phyloP scores from a whole-genome alignment of 108 stramenopile species.

The Hondaea fermentalgiana region DNA sequence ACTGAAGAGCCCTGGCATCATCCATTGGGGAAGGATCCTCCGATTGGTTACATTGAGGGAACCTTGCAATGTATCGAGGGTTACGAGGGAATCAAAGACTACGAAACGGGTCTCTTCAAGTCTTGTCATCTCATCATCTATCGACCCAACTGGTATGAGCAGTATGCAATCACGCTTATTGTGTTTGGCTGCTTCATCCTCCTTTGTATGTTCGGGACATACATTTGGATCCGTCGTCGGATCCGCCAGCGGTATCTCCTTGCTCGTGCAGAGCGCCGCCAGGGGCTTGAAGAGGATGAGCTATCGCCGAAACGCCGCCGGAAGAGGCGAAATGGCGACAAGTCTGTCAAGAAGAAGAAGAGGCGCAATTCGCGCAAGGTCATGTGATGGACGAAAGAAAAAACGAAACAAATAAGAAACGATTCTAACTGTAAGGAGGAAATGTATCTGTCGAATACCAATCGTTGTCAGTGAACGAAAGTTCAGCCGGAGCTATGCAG shows the following conservation, averaged over 20 bases:
- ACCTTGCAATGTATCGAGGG: slow-evolving; percentile 57
- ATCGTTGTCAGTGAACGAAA: no score
- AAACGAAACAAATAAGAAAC: no score
- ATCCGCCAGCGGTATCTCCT: not conserved
- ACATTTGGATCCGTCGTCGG: not conserved
- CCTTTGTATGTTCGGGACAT: not conserved
- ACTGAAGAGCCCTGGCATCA: slow-evolving; percentile 41
- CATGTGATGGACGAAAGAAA: not conserved
- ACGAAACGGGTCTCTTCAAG: slow-evolving; percentile 49
- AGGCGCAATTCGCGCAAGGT: not conserved
- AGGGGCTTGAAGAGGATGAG: not conserved
- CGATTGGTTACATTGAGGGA: slow-evolving; percentile 58
- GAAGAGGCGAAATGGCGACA: not conserved
- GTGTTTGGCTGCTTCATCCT: not conserved
- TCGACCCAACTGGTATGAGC: slow-evolving; percentile 48
- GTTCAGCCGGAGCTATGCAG: no score
- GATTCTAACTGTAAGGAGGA: no score
- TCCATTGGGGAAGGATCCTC: slow-evolving; percentile 56
- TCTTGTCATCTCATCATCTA: slow-evolving; percentile 70
- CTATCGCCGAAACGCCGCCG: not conserved
- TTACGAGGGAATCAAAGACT: slow-evolving; percentile 60
- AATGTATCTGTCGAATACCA: no score
- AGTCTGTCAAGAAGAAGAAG: not conserved
- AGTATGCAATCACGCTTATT: slow-evolving; percentile 39
- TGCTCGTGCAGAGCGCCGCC: not conserved